A percentile compares a stretch with the other conserved stretches of the same genome.
Evolutionary conservation across 495 filamentous ascomycete genomes (phyloP).

Genomic region (Podospora pseudoanserina): DNA sequence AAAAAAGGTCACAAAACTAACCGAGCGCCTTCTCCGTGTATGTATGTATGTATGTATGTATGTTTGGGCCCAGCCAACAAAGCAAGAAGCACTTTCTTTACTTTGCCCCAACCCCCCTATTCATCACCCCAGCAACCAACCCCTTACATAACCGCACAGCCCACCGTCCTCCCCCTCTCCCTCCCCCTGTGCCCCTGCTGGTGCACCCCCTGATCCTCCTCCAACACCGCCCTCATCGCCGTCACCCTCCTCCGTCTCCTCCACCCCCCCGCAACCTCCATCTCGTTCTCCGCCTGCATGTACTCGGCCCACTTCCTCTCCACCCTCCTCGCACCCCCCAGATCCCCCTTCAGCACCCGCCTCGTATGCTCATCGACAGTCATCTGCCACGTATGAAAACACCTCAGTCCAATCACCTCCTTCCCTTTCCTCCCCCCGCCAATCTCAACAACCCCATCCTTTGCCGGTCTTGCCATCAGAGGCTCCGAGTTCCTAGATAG

Average conservation of each 20-base stretch:
- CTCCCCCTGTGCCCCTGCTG: conserved; percentile 7
- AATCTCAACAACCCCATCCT: background rate
- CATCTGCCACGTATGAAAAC: conserved; percentile 92
- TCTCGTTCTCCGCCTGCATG: conserved; percentile 89
- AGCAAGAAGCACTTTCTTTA: no score
- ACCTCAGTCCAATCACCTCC: conserved; percentile 81
- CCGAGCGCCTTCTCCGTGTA: no score
- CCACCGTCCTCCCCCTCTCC: conserved; percentile 53
- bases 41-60: no score
- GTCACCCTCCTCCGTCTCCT: conserved; percentile 48
- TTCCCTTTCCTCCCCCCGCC: background rate
- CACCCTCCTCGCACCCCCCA: conserved; percentile 63
- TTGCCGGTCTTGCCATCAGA: conserved; percentile 21
- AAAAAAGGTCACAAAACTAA: no score
- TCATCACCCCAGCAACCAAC: background rate
- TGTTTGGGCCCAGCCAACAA: no score
- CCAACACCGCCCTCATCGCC: background rate
- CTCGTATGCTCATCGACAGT: conserved; percentile 91
- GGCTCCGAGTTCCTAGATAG: conserved; percentile 77
- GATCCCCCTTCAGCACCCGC: conserved; percentile 72
- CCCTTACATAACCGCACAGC: conserved; percentile 54
- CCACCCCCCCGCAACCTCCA: conserved; percentile 61
- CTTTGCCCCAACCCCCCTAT: no score
- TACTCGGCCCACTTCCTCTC: conserved; percentile 92
- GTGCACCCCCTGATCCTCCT: background rate